These are phyloP conservation scores for Diospyros lotus DNA, from an alignment of 148 eudicot genomes.

Conservation along the genomic window DNA sequence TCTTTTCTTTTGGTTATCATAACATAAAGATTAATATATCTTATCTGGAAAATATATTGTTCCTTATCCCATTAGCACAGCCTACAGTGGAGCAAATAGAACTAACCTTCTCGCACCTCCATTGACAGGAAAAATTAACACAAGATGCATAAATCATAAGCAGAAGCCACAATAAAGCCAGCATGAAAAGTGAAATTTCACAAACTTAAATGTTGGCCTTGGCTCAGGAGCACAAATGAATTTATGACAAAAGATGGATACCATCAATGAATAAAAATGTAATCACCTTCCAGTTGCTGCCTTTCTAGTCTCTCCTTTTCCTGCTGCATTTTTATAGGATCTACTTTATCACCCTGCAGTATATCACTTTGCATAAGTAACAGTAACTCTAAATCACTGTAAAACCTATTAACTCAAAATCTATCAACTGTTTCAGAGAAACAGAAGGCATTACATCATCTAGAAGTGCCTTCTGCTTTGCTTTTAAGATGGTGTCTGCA, in stretches of 20 bases:
- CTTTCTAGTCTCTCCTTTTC: slow-evolving; percentile 53
- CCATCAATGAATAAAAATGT: neutral
- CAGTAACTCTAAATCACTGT: neutral
- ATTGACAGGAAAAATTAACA: too few species aligned
- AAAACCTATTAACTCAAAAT: neutral
- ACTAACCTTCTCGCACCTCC: too few species aligned
- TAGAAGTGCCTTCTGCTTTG: slow-evolving; percentile 46
- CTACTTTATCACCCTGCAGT: slow-evolving; percentile 39
- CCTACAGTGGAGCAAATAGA: too few species aligned
- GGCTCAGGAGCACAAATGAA: neutral
- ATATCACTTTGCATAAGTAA: neutral
- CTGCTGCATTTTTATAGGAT: slow-evolving; percentile 36
- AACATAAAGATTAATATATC: too few species aligned
- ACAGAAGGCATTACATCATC: slow-evolving; percentile 32
- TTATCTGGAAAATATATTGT: too few species aligned
- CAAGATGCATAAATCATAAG: too few species aligned
- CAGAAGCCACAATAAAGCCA: too few species aligned
- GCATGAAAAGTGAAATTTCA: too few species aligned
- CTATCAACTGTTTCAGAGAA: neutral
- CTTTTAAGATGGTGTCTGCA: slow-evolving; percentile 72
- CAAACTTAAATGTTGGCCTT: neutral
- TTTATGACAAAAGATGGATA: neutral
- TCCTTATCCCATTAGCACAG: too few species aligned
- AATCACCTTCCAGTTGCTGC: slow-evolving; percentile 57
- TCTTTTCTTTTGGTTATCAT: too few species aligned